phyloP scores from a whole-genome alignment of 2,329 filamentous ascomycete species.

The Colletotrichum viniferum region DNA sequence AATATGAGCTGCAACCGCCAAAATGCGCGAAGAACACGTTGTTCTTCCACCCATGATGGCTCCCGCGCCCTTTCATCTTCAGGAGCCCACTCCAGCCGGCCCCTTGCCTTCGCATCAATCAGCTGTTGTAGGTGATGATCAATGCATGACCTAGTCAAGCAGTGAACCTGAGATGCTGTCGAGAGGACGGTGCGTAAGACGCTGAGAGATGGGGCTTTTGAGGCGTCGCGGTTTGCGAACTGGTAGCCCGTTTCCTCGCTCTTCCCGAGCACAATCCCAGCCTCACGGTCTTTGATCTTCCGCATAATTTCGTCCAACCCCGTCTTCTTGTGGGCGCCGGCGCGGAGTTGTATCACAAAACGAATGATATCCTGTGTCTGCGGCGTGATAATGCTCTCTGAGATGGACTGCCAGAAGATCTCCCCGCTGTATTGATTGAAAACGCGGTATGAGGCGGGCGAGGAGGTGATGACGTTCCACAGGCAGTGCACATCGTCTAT shows the following conservation, averaged over 20 bases:
- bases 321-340: background rate
- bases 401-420: background rate
- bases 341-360: background rate
- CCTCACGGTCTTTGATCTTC: constrained; percentile 7
- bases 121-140: background rate
- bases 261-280: constrained; percentile 6
- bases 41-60: constrained; percentile 9
- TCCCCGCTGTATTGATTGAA: background rate
- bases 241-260: background rate
- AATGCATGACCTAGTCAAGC: background rate
- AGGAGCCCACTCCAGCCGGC: background rate
- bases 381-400: background rate
- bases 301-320: background rate
- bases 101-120: background rate
- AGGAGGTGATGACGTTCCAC: constrained; percentile 1
- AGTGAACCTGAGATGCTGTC: background rate
- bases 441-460: background rate
- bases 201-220: background rate
- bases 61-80: too few relatives aligned
- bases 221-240: background rate
- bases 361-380: constrained; percentile 8
- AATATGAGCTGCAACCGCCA: constrained; percentile 9
- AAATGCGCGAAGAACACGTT: background rate
- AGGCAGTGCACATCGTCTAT: constrained; percentile 2
- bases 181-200: background rate